Percentiles rank a stretch among this genome's conserved stretches.
Conservation (phyloP, 23 red algal genomes). For the Rhodosorus marinus region DNA sequence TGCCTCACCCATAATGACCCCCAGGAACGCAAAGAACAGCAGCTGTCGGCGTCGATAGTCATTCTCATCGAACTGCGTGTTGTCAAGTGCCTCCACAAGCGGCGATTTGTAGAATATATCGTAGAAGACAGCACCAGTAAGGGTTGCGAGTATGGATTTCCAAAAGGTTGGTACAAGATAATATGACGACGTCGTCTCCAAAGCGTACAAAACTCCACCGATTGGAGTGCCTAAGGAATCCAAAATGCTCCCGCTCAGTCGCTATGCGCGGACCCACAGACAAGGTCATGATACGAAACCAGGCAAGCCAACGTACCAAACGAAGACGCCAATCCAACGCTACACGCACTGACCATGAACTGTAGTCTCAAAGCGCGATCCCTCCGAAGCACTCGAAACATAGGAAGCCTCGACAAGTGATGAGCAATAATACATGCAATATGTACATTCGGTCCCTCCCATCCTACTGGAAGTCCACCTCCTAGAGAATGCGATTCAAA, state of each 20-base stretch:
- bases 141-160: slow-evolving; percentile 64
- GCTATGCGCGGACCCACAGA: neutral
- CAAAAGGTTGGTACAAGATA: slow-evolving; percentile 97
- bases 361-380: slow-evolving; percentile 85
- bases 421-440: slow-evolving; percentile 96
- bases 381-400: slow-evolving; percentile 46
- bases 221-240: too few relatives aligned
- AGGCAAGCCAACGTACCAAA: too few relatives aligned
- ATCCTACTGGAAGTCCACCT: slow-evolving; percentile 91
- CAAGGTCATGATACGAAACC: neutral
- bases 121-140: slow-evolving; percentile 73
- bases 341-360: slow-evolving; percentile 92
- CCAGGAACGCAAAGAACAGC: slow-evolving; percentile 56
- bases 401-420: slow-evolving; percentile 77
- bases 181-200: slow-evolving; percentile 91
- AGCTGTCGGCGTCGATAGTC: slow-evolving; percentile 42
- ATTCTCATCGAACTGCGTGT: slow-evolving; percentile 47
- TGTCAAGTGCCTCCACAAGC: slow-evolving; percentile 94
- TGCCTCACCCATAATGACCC: slow-evolving; percentile 64
- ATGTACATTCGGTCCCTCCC: slow-evolving; percentile 99
- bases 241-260: too few relatives aligned
- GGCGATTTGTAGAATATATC: slow-evolving; percentile 95
- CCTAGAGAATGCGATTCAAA: too few relatives aligned
- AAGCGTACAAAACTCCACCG: slow-evolving; percentile 84
- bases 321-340: slow-evolving; percentile 79